Percentiles rank a stretch among this genome's conserved stretches.
These are phyloP conservation scores for Globisporangium cylindrosporum DNA, from an alignment of 352 stramenopile genomes.

Conservation along the genomic window DNA sequence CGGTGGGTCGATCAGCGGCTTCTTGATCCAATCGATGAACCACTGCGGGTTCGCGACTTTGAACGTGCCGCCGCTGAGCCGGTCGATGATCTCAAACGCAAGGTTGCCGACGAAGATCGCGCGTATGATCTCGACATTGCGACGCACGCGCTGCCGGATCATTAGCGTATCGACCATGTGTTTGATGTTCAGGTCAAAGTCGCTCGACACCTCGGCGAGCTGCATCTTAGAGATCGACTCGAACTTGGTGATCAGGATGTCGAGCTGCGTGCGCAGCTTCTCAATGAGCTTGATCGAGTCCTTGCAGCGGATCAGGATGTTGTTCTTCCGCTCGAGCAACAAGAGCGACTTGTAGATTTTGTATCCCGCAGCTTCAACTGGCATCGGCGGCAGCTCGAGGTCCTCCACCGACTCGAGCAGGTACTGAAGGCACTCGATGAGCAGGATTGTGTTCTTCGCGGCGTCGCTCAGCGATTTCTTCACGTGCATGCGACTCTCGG, in stretches of 20 bases:
- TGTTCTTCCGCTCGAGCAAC: conserved; percentile 87
- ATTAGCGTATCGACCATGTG: conserved; percentile 76
- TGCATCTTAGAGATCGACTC: conserved; percentile 87
- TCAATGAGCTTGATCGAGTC: conserved; percentile 96
- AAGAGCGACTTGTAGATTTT: conserved; percentile 93
- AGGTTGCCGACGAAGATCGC: conserved; percentile 92
- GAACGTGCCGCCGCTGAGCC: conserved; percentile 91
- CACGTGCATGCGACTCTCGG: conserved; percentile 75
- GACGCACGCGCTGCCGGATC: conserved; percentile 50
- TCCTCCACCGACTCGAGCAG: conserved; percentile 94
- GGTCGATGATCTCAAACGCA: conserved; percentile 94
- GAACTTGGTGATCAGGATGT: conserved; percentile 92
- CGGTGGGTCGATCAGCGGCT: conserved; percentile 53
- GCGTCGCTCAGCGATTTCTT: conserved; percentile 89
- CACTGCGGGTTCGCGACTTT: conserved; percentile 87
- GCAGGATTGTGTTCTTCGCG: conserved; percentile 92
- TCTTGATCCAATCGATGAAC: conserved; percentile 77
- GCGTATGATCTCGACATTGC: conserved; percentile 87
- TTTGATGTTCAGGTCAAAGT: conserved; percentile 89
- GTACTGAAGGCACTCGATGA: conserved; percentile 97
- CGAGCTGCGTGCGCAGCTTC: conserved; percentile 88
- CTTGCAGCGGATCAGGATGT: conserved; percentile 89
- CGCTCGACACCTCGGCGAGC: conserved; percentile 83
- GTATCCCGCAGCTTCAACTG: conserved; percentile 38
- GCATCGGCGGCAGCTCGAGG: conserved; percentile 57